Conservation (phyloP, 371 early-diverging fungal species). For the Aphelidium insulamus region DNA sequence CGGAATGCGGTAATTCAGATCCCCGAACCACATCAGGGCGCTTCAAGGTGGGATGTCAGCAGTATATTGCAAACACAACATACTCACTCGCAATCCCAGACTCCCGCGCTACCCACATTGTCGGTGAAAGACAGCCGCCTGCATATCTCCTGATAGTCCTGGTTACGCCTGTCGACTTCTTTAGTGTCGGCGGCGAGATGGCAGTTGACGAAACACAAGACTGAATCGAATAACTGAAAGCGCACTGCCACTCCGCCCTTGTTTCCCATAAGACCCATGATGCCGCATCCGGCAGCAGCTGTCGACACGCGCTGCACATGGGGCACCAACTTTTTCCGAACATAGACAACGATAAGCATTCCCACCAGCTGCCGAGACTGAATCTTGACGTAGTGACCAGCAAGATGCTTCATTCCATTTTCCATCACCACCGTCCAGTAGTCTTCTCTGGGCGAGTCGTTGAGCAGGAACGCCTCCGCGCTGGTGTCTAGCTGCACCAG, state of each 20-base stretch:
- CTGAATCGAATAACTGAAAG: constrained; percentile 48
- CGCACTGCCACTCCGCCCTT: constrained; percentile 78
- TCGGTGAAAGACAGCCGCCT: constrained; percentile 37
- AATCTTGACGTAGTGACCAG: constrained; percentile 27
- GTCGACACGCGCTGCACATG: constrained; percentile 31
- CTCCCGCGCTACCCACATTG: constrained; percentile 1
- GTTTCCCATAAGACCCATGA: constrained; percentile 71
- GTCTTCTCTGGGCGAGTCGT: constrained; percentile 45
- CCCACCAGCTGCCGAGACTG: constrained; percentile 63
- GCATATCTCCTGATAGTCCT: constrained; percentile 62
- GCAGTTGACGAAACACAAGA: constrained; percentile 60
- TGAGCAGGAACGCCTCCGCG: constrained; percentile 57
- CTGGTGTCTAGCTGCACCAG: constrained; percentile 72
- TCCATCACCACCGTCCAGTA: constrained; percentile 55
- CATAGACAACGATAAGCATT: constrained; percentile 57
- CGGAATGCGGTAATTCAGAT: constrained; percentile 75
- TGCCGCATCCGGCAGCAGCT: constrained; percentile 41
- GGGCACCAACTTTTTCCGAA: constrained; percentile 20
- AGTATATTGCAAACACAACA: neutral
- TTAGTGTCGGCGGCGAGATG: constrained; percentile 71
- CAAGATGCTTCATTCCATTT: constrained; percentile 24
- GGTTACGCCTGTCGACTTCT: constrained; percentile 60
- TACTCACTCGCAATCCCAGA: neutral
- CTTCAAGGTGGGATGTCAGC: neutral
- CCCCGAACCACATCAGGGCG: constrained; percentile 67